These are phyloP conservation scores for Kwoniella dendrophila DNA, from an alignment of 768 basidiomycete genomes.

Conservation along the genomic window DNA sequence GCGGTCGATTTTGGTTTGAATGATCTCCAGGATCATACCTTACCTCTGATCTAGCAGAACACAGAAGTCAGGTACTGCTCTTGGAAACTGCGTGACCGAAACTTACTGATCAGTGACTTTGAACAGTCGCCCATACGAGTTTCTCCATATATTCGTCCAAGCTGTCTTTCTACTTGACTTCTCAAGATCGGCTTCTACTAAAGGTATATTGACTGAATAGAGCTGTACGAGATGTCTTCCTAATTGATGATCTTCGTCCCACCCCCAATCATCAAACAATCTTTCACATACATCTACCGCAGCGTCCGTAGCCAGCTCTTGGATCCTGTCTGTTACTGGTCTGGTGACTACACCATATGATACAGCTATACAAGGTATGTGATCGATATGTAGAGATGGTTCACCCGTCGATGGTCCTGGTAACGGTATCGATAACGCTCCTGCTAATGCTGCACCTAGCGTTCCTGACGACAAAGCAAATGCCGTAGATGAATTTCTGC, in stretches of 20 bases:
- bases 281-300: constrained; percentile 68
- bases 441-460: constrained; percentile 84
- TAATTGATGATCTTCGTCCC: constrained; percentile 57
- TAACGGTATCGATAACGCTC: constrained; percentile 58
- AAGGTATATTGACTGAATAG: constrained; percentile 72
- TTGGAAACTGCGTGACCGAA: neutral
- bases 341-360: constrained; percentile 80
- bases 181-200: constrained; percentile 68
- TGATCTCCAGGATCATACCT: constrained; percentile 34
- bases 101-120: constrained; percentile 59
- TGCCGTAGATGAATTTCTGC: constrained; percentile 65
- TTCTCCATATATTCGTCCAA: constrained; percentile 86
- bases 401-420: constrained; percentile 33
- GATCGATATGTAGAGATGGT: constrained; percentile 38
- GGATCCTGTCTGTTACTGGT: constrained; percentile 65
- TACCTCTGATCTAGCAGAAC: constrained; percentile 8
- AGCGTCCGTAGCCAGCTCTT: constrained; percentile 73
- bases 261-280: constrained; percentile 84
- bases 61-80: neutral
- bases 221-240: constrained; percentile 63
- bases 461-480: constrained; percentile 90
- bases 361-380: constrained; percentile 73
- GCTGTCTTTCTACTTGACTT: constrained; percentile 67
- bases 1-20: constrained; percentile 4
- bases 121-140: constrained; percentile 80